Percentiles rank a stretch among this genome's conserved stretches.
Conservation (phyloP, 441 rosid genomes). For the Gossypium lobatum region DNA sequence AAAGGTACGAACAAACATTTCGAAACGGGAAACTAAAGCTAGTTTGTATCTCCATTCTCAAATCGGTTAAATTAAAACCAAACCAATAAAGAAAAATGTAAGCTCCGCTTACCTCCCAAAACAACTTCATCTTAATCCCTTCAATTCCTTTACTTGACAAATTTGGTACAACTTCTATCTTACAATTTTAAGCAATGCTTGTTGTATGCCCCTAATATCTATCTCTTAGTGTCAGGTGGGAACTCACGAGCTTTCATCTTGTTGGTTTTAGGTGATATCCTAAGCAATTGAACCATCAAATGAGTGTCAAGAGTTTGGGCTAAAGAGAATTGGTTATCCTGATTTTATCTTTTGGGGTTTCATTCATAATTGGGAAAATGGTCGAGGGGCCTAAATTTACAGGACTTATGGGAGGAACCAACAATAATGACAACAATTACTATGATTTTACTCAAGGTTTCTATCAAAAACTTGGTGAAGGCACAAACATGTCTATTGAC, state of each 20-base stretch:
- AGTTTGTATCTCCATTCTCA: background rate
- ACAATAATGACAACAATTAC: conserved; percentile 53
- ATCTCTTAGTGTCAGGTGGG: background rate
- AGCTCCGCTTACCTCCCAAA: background rate
- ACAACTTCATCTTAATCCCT: background rate
- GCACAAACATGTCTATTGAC: conserved; percentile 83
- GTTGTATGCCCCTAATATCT: background rate
- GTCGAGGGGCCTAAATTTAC: conserved; percentile 68
- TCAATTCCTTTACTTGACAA: background rate
- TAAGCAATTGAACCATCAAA: conserved; percentile 10
- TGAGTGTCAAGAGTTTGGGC: conserved; percentile 19
- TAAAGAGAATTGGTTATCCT: conserved; percentile 13
- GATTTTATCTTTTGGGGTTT: conserved; percentile 12
- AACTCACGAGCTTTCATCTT: conserved; percentile 1
- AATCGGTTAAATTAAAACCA: background rate
- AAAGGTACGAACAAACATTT: background rate
- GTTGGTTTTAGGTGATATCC: conserved; percentile 17
- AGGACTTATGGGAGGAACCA: conserved; percentile 39
- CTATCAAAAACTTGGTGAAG: conserved; percentile 79
- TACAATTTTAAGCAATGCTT: background rate
- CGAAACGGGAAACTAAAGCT: background rate
- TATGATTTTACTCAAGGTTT: conserved; percentile 76
- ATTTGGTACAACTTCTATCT: background rate
- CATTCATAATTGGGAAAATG: conserved; percentile 42
- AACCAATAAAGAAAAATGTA: background rate